phyloP scores from a whole-genome alignment of 2,329 filamentous ascomycete genomes.

The Ophiocordyceps camponoti-floridani region DNA sequence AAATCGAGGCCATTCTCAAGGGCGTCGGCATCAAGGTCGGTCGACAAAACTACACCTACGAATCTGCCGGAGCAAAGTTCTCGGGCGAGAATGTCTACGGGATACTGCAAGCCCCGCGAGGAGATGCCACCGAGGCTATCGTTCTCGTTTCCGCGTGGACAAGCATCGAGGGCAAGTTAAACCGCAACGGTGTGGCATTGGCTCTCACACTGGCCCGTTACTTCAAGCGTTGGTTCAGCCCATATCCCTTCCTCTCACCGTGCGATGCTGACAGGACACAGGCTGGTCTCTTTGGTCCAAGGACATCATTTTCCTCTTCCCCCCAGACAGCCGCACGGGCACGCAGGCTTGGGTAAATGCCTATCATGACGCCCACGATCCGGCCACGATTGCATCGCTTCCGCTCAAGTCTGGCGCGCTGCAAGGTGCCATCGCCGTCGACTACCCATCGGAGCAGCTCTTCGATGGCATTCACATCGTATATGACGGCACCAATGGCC shows the following conservation, averaged over 20 bases:
- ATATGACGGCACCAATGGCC: constrained; percentile 91
- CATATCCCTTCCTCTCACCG: not conserved
- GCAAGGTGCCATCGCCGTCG: constrained; percentile 83
- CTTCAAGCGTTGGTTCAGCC: constrained; percentile 51
- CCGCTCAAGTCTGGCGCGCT: constrained; percentile 84
- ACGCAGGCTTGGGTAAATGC: constrained; percentile 96
- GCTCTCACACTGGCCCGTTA: constrained; percentile 79
- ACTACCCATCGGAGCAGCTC: constrained; percentile 69
- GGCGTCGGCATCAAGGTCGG: constrained; percentile 74
- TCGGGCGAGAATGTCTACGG: constrained; percentile 84
- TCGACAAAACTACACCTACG: constrained; percentile 75
- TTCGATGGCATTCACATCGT: constrained; percentile 83
- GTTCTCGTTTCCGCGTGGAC: constrained; percentile 81
- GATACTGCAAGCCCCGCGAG: constrained; percentile 79
- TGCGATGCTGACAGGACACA: constrained; percentile 12
- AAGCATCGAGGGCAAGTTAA: constrained; percentile 61
- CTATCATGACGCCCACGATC: constrained; percentile 78
- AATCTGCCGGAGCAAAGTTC: constrained; percentile 54
- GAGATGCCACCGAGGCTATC: constrained; percentile 93
- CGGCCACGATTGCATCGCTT: constrained; percentile 51
- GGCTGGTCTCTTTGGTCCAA: constrained; percentile 98
- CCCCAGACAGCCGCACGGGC: constrained; percentile 75
- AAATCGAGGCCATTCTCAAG: constrained; percentile 56
- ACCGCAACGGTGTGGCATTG: constrained; percentile 74
- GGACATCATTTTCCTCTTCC: constrained; percentile 84